Base-by-base conservation (phyloP, 2,329 filamentous ascomycete genomes). In the Kalaharituber pfeilii region DNA sequence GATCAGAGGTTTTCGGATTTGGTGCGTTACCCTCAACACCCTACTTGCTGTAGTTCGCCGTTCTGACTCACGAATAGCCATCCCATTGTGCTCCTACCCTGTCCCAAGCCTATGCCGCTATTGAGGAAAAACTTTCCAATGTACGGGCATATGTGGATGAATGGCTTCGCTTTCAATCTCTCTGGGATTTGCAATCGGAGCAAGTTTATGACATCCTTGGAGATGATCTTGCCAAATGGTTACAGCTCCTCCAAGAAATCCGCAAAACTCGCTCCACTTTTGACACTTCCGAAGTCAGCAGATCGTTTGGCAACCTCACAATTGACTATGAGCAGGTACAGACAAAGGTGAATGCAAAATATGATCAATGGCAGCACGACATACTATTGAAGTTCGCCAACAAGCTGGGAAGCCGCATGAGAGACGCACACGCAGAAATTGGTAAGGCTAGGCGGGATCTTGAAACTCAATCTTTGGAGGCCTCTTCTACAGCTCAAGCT, bases 281-380 rank as follows among this genome's bases (percentile, higher is more conserved):
- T 64, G 91, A 99, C 66, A 98, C 89, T 1, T 93, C 89, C 7
- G 91, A 95, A 66, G 86, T 93, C 60, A 91, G 83, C 68, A 83
- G 85, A 36, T 84, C 83, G 1, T 98, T 99, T 66, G 91, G 91
- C 3, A 89, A 94, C 68, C 80, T 96, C 53, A 86, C 84, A 3
- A 87, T 99, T 65, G 89, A 98, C 67, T 98, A 98, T 65, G 91
- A 96, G 64, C 93, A 98, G 68, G 91, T 98, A 0, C 93, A 98
- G 69, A 86, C 89, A 55, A 95, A 94, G 69, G 91, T 99, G 68
- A 98, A 96, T 65, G 86, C 87, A 63, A 98, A 96, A 68, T 99
- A 98, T 66, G 93, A 99, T 66, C 89, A 96, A 68, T 98, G 93
- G 91, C 91, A 99, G 68, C 86, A 95, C 64, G 91, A 99, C 61